These are phyloP conservation scores for Fomitopsis pulvina DNA, from an alignment of 768 basidiomycete genomes.

Conservation along the genomic window DNA sequence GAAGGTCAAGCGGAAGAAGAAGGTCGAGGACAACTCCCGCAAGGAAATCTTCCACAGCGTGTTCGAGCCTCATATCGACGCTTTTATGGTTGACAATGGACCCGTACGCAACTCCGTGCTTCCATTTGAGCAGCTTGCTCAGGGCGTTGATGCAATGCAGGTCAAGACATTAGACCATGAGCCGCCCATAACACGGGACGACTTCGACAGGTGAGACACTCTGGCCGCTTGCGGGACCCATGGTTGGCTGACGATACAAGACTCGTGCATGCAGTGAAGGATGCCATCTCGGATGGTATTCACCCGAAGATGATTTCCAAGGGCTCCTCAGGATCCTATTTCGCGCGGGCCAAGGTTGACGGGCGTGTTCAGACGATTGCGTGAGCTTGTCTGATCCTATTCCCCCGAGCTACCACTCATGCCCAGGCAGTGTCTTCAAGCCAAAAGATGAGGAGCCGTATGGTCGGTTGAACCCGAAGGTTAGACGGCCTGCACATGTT, in stretches of 20 bases:
- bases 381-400: conserved; percentile 28
- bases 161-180: conserved; percentile 79
- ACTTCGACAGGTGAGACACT: conserved; percentile 61
- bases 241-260: conserved; percentile 28
- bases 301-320: conserved; percentile 90
- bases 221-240: not conserved
- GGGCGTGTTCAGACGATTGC: conserved; percentile 74
- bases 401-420: not conserved
- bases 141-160: conserved; percentile 25
- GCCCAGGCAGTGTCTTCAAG: conserved; percentile 67
- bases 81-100: conserved; percentile 19
- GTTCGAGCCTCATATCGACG: conserved; percentile 56
- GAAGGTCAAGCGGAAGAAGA: conserved; percentile 78
- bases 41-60: conserved; percentile 77
- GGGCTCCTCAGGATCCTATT: conserved; percentile 88
- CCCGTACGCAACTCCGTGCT: conserved; percentile 27
- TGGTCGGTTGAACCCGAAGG: conserved; percentile 83
- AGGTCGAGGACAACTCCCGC: conserved; percentile 52
- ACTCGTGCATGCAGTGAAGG: conserved; percentile 55
- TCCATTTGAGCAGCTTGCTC: not conserved
- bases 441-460: conserved; percentile 91
- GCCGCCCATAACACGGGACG: conserved; percentile 64
- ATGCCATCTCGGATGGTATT: conserved; percentile 67
- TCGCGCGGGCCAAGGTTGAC: conserved; percentile 78
- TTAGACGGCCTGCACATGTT: conserved; percentile 15